phyloP scores from a whole-genome alignment of 202 grass and related monocot genomes.

The Brachypodium distachyon region DNA sequence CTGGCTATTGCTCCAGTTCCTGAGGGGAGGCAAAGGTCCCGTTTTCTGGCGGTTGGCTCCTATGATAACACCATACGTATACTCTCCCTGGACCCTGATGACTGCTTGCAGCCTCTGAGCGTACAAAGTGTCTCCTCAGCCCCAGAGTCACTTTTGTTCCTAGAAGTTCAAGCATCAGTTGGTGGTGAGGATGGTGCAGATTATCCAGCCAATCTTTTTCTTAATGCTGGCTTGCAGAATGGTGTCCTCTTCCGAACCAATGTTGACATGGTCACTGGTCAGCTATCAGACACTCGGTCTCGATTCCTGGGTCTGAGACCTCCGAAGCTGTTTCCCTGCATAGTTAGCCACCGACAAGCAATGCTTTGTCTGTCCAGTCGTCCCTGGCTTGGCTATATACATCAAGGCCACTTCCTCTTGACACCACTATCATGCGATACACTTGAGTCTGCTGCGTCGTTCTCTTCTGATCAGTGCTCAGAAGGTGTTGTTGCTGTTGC shows the following conservation, averaged over 20 bases:
- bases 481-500: slow-evolving; percentile 98
- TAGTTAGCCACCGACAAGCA: slow-evolving; percentile 73
- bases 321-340: slow-evolving; percentile 81
- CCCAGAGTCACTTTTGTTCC: slow-evolving; percentile 84
- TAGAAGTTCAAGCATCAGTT: slow-evolving; percentile 82
- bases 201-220: slow-evolving; percentile 85
- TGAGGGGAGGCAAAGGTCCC: slow-evolving; percentile 85
- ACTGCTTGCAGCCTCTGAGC: slow-evolving; percentile 81
- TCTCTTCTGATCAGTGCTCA: slow-evolving; percentile 95
- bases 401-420: slow-evolving; percentile 92
- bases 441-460: slow-evolving; percentile 87
- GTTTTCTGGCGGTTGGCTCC: slow-evolving; percentile 94
- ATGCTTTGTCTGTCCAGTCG: slow-evolving; percentile 97
- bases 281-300: slow-evolving; percentile 84
- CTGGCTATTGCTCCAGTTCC: slow-evolving; percentile 80
- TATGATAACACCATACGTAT: slow-evolving; percentile 93
- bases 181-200: slow-evolving; percentile 89
- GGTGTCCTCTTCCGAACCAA: slow-evolving; percentile 93
- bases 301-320: slow-evolving; percentile 85
- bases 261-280: slow-evolving; percentile 96
- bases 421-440: slow-evolving; percentile 91
- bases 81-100: slow-evolving; percentile 90
- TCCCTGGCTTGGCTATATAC: slow-evolving; percentile 93
- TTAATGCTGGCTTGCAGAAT: slow-evolving; percentile 97
- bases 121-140: slow-evolving; percentile 85